phyloP scores from a whole-genome alignment of 2,329 filamentous ascomycete genomes.

The Aspergillus sp. region DNA sequence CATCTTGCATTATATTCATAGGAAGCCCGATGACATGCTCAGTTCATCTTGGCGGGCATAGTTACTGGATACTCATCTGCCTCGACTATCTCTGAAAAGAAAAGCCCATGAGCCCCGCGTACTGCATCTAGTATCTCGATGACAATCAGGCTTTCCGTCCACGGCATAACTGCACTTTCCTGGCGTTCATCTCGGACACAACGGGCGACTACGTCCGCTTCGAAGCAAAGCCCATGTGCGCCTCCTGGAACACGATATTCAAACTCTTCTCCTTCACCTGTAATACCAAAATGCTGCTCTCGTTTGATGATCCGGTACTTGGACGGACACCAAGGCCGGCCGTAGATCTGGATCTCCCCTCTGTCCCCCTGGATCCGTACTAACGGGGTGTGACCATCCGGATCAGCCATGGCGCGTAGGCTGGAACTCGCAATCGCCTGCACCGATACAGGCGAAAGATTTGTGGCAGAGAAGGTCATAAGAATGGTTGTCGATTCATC shows the following conservation, averaged over 20 bases:
- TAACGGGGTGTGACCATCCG: neutral
- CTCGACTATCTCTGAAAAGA: neutral
- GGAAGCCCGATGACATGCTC: accelerated
- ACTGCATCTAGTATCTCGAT: neutral
- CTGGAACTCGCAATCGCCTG: neutral
- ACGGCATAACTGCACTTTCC: neutral
- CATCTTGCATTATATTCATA: neutral
- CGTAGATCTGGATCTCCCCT: neutral
- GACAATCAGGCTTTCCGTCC: neutral
- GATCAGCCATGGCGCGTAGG: neutral
- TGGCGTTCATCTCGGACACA: neutral
- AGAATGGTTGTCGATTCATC: neutral
- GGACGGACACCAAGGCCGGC: neutral
- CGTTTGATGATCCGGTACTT: neutral
- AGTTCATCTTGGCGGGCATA: neutral
- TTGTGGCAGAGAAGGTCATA: neutral
- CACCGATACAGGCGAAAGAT: neutral
- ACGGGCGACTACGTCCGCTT: neutral
- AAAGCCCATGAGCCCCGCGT: neutral
- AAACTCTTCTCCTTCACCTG: neutral
- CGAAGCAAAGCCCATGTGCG: neutral
- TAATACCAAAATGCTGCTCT: neutral
- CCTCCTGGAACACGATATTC: neutral
- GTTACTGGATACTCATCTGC: neutral
- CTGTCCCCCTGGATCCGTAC: neutral